phyloP scores from a whole-genome alignment of 208 protist species.

The Leishmania gerbilli region DNA sequence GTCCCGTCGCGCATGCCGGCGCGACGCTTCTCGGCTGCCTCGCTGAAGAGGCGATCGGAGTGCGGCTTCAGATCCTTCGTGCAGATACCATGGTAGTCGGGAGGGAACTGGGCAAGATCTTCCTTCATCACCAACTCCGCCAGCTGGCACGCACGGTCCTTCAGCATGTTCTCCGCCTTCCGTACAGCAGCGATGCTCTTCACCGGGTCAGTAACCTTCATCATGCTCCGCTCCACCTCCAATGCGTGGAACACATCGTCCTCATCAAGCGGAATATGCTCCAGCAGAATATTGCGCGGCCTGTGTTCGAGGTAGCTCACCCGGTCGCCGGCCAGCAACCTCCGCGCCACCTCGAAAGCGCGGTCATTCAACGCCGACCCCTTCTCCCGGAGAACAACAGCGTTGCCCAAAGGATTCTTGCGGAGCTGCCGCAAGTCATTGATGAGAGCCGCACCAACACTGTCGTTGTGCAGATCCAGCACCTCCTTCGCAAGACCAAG shows the following conservation, averaged over 20 bases:
- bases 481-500: slow-evolving; percentile 45
- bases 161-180: slow-evolving; percentile 54
- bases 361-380: slow-evolving; percentile 44
- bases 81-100: slow-evolving; percentile 53
- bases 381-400: slow-evolving; percentile 33
- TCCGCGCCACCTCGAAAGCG: slow-evolving; percentile 43
- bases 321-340: slow-evolving; percentile 42
- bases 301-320: slow-evolving; percentile 44
- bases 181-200: slow-evolving; percentile 42
- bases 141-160: slow-evolving; percentile 70
- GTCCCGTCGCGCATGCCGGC: slow-evolving; percentile 32
- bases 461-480: slow-evolving; percentile 55
- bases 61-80: slow-evolving; percentile 56
- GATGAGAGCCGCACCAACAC: slow-evolving; percentile 33
- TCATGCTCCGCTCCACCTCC: slow-evolving; percentile 60
- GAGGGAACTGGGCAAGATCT: slow-evolving; percentile 58
- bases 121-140: slow-evolving; percentile 56
- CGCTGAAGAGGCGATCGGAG: slow-evolving; percentile 64
- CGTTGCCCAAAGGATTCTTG: slow-evolving; percentile 24
- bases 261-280: slow-evolving; percentile 57
- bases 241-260: slow-evolving; percentile 51
- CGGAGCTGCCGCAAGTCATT: slow-evolving; percentile 44
- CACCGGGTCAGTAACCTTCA: slow-evolving; percentile 43
- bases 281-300: slow-evolving; percentile 59
- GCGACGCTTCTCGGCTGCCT: slow-evolving; percentile 52